Conservation (phyloP, 192 early-diverging fungal genomes). For the Coemansia guatemalensis region DNA sequence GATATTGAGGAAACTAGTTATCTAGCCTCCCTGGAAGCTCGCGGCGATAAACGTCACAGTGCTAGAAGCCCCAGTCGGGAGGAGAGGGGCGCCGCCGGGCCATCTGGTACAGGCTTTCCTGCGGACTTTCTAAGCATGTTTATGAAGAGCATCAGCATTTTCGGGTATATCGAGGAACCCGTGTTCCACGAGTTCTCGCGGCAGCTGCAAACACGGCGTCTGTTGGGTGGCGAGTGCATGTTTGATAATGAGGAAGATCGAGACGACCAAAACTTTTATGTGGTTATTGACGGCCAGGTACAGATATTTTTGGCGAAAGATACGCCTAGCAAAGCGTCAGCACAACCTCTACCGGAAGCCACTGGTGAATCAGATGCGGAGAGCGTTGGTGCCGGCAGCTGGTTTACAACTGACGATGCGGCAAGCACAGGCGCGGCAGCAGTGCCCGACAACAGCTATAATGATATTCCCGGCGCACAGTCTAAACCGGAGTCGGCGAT, state of each 20-base stretch:
- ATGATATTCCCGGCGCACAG: neutral
- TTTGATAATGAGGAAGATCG: slow-evolving; percentile 68
- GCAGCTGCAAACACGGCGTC: slow-evolving; percentile 76
- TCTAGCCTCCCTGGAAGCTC: slow-evolving; percentile 37
- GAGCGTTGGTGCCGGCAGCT: slow-evolving; percentile 4
- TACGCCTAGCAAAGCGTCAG: neutral
- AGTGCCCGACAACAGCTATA: neutral
- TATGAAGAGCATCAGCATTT: slow-evolving; percentile 81
- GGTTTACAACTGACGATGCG: slow-evolving; percentile 12
- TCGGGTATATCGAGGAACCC: slow-evolving; percentile 95
- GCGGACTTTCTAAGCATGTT: slow-evolving; percentile 55
- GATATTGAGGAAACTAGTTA: slow-evolving; percentile 33
- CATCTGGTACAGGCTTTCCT: slow-evolving; percentile 33
- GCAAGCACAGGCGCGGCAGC: slow-evolving; percentile 13
- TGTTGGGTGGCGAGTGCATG: slow-evolving; percentile 75
- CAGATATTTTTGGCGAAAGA: slow-evolving; percentile 73
- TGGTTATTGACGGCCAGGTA: slow-evolving; percentile 93
- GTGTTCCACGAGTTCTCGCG: slow-evolving; percentile 95
- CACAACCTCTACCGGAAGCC: neutral
- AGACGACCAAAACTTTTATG: slow-evolving; percentile 76
- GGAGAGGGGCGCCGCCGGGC: neutral
- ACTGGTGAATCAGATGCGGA: neutral
- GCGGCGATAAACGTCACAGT: slow-evolving; percentile 9
- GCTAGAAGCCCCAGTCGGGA: neutral
- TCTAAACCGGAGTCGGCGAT: slow-evolving; percentile 59